These are phyloP conservation scores for Erodium chrysanthum DNA, from an alignment of 441 rosid genomes.

Conservation along the genomic window DNA sequence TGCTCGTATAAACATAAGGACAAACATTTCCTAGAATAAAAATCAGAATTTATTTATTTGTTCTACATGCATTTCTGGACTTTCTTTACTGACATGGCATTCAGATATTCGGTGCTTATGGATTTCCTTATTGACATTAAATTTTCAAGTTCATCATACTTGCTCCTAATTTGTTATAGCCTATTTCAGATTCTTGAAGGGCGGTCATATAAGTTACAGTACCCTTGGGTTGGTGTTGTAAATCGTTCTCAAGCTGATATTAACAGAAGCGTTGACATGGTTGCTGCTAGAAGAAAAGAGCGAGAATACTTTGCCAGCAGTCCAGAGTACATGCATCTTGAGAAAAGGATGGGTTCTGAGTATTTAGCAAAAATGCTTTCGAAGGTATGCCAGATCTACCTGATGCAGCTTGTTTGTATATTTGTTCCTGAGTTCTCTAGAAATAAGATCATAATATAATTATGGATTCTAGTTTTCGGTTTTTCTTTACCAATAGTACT, in stretches of 20 bases:
- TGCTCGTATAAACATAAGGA: neutral
- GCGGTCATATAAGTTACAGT: conserved; percentile 82
- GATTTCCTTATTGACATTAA: neutral
- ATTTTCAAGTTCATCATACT: neutral
- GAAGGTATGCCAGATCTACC: conserved; percentile 34
- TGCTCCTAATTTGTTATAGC: conserved; percentile 10
- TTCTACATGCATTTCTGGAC: neutral
- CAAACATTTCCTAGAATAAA: neutral
- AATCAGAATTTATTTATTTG: neutral
- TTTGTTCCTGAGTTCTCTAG: neutral
- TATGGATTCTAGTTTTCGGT: neutral
- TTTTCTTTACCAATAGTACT: neutral
- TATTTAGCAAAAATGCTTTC: conserved; percentile 91
- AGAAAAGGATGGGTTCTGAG: conserved; percentile 91
- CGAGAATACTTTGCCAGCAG: conserved; percentile 89
- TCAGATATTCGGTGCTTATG: neutral
- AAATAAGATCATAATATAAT: neutral
- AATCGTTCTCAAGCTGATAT: conserved; percentile 98
- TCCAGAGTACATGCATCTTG: conserved; percentile 90
- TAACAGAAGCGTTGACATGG: conserved; percentile 90
- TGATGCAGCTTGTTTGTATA: conserved; percentile 1
- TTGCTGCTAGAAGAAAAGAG: conserved; percentile 83
- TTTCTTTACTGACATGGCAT: neutral
- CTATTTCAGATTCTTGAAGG: conserved; percentile 77
- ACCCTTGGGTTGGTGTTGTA: conserved; percentile 99